A percentile compares a stretch with the other conserved stretches of the same genome.
Conservation (phyloP, 345 rosid genomes). For the Anastatica hierochuntica region DNA sequence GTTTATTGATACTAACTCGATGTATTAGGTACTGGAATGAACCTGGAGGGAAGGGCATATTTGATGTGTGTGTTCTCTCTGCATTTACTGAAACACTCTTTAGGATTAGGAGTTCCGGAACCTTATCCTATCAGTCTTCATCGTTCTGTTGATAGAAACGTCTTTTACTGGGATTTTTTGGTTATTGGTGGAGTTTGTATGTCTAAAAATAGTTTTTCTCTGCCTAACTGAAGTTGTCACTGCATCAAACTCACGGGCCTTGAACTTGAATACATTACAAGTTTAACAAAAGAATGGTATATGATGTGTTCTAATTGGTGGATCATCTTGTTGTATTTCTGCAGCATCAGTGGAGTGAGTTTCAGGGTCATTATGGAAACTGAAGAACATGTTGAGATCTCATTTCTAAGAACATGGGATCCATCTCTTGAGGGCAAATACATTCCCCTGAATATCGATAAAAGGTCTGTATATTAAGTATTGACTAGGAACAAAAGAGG, state of each 20-base stretch:
- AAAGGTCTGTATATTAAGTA: constrained; percentile 37
- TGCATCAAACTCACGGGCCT: no score
- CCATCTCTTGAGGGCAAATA: constrained; percentile 62
- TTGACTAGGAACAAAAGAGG: no score
- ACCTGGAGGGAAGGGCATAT: constrained; percentile 67
- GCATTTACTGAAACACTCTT: constrained; percentile 2
- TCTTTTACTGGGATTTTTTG: no score
- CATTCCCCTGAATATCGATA: constrained; percentile 68
- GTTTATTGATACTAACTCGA: constrained; percentile 4
- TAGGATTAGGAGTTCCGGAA: not conserved
- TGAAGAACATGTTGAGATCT: constrained; percentile 61
- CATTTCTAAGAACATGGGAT: constrained; percentile 60
- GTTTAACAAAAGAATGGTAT: not conserved
- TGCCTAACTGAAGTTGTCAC: no score
- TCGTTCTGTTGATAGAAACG: no score
- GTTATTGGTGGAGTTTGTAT: no score
- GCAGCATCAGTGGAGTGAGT: constrained; percentile 57
- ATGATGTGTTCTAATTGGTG: not conserved
- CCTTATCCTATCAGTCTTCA: no score
- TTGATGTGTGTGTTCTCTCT: constrained; percentile 65
- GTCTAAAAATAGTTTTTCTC: no score
- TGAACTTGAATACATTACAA: not conserved
- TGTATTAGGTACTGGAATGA: constrained; percentile 60
- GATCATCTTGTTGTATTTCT: not conserved
- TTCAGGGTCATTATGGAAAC: constrained; percentile 50